Percentiles rank a stretch among this genome's conserved stretches.
phyloP scores from a whole-genome alignment of 2,329 filamentous ascomycete genomes.

The Falciphora oryzae region DNA sequence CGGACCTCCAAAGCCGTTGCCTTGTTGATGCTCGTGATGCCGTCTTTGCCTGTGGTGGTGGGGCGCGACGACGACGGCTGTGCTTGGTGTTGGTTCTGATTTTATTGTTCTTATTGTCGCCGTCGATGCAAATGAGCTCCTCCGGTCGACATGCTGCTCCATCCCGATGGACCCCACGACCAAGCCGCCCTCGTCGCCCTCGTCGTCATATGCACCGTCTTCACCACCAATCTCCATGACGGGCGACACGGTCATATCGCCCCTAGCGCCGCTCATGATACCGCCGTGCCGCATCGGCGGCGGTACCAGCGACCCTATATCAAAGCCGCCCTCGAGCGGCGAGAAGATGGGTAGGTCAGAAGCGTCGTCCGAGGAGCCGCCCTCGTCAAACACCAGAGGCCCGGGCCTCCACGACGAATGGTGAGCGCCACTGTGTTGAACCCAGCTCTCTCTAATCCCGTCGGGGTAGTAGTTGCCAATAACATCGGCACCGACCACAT shows the following conservation, averaged over 20 bases:
- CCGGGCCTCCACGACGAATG: neutral
- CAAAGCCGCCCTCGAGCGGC: conserved; percentile 5
- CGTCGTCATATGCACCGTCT: neutral
- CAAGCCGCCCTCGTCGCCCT: neutral
- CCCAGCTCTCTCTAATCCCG: neutral
- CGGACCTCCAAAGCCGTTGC: conserved; percentile 15
- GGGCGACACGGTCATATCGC: neutral
- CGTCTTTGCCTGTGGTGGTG: conserved; percentile 1
- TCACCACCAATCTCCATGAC: neutral
- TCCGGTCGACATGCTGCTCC: conserved; percentile 3
- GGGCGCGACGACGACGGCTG: neutral
- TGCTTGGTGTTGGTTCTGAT: neutral
- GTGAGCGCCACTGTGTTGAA: neutral
- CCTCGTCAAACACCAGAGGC: neutral
- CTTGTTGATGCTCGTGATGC: conserved; percentile 26
- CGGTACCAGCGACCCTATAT: neutral
- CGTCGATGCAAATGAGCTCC: conserved; percentile 4
- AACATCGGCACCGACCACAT: neutral
- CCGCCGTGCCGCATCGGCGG: neutral
- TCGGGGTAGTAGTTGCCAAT: neutral
- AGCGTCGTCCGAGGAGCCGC: conserved; percentile 4
- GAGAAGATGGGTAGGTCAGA: conserved; percentile 2
- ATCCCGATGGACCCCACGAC: conserved; percentile 2
- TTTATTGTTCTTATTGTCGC: conserved; percentile 4
- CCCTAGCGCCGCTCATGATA: neutral